These are phyloP conservation scores for Elongisporangium undulatum DNA, from an alignment of 352 stramenopile species.

Conservation along the genomic window DNA sequence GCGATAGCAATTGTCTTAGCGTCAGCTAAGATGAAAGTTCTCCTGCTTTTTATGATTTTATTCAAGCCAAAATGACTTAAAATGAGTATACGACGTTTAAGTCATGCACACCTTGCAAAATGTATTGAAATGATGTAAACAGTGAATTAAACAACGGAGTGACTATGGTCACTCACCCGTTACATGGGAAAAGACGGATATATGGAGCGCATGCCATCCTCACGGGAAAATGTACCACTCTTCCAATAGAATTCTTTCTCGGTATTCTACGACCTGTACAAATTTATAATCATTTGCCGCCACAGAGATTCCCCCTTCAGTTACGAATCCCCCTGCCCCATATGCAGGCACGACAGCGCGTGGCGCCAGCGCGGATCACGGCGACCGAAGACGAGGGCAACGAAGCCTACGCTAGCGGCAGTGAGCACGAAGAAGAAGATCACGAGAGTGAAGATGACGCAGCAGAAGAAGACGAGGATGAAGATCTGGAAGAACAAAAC, in stretches of 20 bases:
- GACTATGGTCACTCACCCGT: neutral
- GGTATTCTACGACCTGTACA: neutral
- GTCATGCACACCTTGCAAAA: no score
- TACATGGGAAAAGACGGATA: neutral
- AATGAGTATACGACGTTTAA: no score
- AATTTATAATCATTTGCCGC: neutral
- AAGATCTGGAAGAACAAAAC: neutral
- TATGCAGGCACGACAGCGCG: neutral
- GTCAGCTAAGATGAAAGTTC: no score
- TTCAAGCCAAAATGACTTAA: no score
- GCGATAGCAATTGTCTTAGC: no score
- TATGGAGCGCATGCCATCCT: neutral
- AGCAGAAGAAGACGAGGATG: neutral
- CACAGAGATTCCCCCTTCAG: neutral
- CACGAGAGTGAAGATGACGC: neutral
- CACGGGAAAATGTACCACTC: neutral
- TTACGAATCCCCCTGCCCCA: neutral
- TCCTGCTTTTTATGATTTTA: no score
- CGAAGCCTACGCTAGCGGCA: neutral
- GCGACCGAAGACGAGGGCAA: neutral
- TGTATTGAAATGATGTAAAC: no score
- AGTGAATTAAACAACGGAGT: no score
- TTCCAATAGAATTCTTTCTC: neutral
- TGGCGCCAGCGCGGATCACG: neutral
- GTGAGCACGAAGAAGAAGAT: neutral